phyloP scores from a whole-genome alignment of 768 basidiomycete species.

The Lentinula lateritia region DNA sequence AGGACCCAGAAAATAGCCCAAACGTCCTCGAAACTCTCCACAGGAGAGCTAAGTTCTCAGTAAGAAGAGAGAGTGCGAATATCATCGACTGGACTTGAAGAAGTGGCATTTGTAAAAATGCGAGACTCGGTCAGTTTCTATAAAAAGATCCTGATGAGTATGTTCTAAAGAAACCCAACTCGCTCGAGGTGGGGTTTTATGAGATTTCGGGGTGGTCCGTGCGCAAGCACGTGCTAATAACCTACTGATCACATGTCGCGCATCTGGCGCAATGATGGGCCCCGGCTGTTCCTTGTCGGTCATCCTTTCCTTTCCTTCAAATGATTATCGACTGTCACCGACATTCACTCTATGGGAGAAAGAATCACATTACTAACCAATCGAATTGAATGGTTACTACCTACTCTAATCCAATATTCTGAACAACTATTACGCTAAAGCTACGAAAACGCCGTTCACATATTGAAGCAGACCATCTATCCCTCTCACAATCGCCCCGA shows the following conservation, averaged over 20 bases:
- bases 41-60: constrained; percentile 53
- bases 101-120: constrained; percentile 74
- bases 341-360: no score
- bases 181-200: background rate
- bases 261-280: no score
- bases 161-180: constrained; percentile 47
- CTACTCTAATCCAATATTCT: no score
- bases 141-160: constrained; percentile 82
- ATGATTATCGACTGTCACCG: no score
- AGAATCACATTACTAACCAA: no score
- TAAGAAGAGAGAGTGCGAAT: constrained; percentile 56
- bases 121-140: constrained; percentile 78
- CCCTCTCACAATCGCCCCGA: constrained; percentile 18
- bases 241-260: no score
- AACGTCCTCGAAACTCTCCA: constrained; percentile 58
- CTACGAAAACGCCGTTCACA: background rate
- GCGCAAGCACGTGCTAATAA: background rate
- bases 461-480: constrained; percentile 9
- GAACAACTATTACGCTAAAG: background rate
- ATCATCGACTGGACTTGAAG: constrained; percentile 72
- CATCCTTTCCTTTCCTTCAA: no score
- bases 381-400: no score
- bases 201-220: constrained; percentile 1
- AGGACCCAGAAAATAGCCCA: constrained; percentile 30
- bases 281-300: no score